phyloP scores from a whole-genome alignment of 2,329 filamentous ascomycete species.

The Colletotrichum lini region DNA sequence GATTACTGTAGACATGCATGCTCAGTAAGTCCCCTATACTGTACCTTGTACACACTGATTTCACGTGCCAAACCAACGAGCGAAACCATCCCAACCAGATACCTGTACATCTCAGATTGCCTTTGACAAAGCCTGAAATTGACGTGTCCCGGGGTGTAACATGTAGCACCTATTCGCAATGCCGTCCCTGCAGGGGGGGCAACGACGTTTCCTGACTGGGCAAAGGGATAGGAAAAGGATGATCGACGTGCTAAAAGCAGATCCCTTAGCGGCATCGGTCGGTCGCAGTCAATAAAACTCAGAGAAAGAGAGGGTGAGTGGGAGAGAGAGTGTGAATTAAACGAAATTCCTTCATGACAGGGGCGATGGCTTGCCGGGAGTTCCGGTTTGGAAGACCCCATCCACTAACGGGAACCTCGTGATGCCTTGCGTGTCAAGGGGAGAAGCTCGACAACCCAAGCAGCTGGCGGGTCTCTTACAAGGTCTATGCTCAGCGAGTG shows the following conservation, averaged over 20 bases:
- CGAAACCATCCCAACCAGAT: conserved; percentile 8
- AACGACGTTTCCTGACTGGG: neutral
- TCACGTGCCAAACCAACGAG: conserved; percentile 28
- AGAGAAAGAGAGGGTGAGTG: no score
- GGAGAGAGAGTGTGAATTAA: neutral
- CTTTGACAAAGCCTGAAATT: conserved; percentile 7
- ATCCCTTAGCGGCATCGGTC: conserved; percentile 35
- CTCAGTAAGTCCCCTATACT: neutral
- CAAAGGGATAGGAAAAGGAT: conserved; percentile 6
- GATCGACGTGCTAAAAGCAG: conserved; percentile 37
- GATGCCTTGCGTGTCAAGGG: conserved; percentile 4
- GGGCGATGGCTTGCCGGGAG: neutral
- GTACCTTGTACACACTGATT: neutral
- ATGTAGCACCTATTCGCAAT: neutral
- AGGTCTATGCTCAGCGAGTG: neutral
- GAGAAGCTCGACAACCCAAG: neutral
- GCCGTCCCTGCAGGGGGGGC: neutral
- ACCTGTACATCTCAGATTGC: neutral
- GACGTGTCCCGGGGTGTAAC: neutral
- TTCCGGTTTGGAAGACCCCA: neutral
- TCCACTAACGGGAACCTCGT: conserved; percentile 9
- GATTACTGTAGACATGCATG: conserved; percentile 5
- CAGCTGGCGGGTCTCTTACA: neutral
- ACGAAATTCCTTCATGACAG: no score
- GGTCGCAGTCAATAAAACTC: neutral